These are phyloP conservation scores for Edaphochlamys debaryana DNA, from an alignment of 139 green algal species.

Conservation along the genomic window DNA sequence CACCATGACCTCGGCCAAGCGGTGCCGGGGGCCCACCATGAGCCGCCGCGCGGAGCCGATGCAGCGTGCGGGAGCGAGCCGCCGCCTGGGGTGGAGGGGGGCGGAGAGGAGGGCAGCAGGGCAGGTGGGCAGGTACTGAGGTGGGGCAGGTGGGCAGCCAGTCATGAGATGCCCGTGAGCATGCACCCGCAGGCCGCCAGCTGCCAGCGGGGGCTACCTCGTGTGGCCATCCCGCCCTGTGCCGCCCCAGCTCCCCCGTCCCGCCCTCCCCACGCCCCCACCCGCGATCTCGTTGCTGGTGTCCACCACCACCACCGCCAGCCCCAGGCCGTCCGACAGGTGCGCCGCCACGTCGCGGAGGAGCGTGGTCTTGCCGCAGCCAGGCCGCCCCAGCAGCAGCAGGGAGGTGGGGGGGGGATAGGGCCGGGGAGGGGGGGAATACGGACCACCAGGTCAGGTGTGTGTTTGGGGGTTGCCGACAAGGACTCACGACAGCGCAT, in stretches of 20 bases:
- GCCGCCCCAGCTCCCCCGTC: no score
- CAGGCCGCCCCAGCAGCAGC: constrained; percentile 41
- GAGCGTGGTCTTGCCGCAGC: constrained; percentile 69
- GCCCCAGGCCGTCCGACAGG: constrained; percentile 42
- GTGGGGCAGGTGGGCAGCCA: not conserved
- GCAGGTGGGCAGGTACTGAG: not conserved
- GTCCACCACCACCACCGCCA: constrained; percentile 69
- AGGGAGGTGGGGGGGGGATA: constrained; percentile 12
- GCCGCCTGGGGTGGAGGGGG: constrained; percentile 48
- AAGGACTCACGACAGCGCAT: no score
- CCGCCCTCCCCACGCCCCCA: not conserved
- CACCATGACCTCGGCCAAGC: constrained; percentile 52
- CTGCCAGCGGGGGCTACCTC: not conserved
- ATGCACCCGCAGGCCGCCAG: no score
- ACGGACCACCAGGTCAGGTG: no score
- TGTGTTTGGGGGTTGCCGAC: no score
- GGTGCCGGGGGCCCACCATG: constrained; percentile 37
- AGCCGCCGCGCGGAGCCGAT: constrained; percentile 58
- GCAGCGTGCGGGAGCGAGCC: constrained; percentile 65
- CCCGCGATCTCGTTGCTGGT: constrained; percentile 64
- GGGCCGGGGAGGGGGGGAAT: no score
- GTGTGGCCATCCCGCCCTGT: no score
- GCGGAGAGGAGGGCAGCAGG: not conserved
- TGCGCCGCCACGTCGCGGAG: constrained; percentile 59
- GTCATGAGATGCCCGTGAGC: no score